Conservation (phyloP, 2,329 filamentous ascomycete species). For the Colletotrichum endophyticum region DNA sequence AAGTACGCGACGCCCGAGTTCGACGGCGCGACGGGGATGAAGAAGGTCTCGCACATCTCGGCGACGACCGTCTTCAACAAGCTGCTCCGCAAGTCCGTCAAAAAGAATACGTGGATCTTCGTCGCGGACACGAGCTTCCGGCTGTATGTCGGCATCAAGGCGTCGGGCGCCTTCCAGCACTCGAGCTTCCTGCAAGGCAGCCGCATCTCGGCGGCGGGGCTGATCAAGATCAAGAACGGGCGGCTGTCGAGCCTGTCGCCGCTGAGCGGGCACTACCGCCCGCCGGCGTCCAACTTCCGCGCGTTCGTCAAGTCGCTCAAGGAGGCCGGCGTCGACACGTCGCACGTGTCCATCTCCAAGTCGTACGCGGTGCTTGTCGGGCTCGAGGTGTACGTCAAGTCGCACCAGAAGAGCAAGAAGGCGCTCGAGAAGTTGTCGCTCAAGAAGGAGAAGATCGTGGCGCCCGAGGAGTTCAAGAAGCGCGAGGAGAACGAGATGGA, state of each 20-base stretch:
- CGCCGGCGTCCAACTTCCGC: conserved; percentile 82
- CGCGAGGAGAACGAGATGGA: conserved; percentile 65
- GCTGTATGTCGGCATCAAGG: conserved; percentile 89
- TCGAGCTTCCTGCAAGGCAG: conserved; percentile 86
- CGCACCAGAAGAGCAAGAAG: conserved; percentile 67
- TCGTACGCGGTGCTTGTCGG: conserved; percentile 84
- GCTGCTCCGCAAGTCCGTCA: conserved; percentile 77
- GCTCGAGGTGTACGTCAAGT: conserved; percentile 78
- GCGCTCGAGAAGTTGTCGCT: conserved; percentile 54
- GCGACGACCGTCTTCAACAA: conserved; percentile 79
- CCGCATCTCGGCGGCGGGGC: conserved; percentile 80
- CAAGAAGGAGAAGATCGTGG: conserved; percentile 62
- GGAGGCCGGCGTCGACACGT: conserved; percentile 79
- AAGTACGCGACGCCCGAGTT: conserved; percentile 71
- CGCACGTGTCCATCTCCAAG: conserved; percentile 77
- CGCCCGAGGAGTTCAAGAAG: conserved; percentile 62
- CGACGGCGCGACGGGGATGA: conserved; percentile 62
- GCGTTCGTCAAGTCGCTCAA: conserved; percentile 78
- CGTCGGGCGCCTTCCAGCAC: conserved; percentile 87
- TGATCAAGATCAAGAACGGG: conserved; percentile 85
- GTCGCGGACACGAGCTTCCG: conserved; percentile 86
- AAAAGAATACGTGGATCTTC: conserved; percentile 93
- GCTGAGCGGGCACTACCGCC: conserved; percentile 81
- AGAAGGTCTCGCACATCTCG: conserved; percentile 66
- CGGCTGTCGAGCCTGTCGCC: conserved; percentile 76